Evolutionary conservation across 306 rosid genomes (phyloP), one percentile per base, ranked within the genome.

Genomic region (Vigna unguiculata): DNA sequence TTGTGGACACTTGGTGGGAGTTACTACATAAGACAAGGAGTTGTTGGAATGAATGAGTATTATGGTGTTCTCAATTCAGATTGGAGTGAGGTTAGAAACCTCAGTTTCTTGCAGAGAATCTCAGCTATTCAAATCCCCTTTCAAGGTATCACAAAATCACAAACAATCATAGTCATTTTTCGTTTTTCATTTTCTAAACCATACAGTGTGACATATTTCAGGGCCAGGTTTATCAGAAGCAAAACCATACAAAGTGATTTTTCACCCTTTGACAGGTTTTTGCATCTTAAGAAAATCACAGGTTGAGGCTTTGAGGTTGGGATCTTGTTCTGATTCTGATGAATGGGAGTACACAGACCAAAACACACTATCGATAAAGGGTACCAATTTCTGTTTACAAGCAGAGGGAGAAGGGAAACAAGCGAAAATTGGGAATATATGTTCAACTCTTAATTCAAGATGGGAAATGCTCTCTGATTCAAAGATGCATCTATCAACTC

Each of bases 381-480:
- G 95, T 24, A 93, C 95, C 1, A 28, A 85, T 80, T 88, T 86
- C 68, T 93, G 97, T 84, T 36, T 93, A 74, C 91, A 88, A 78
- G 93, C 82, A 24, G 58, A 72, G 4, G 74, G 40, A 25, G 25
- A 71, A 28, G 91, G 87, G 71, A 59, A 63, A 69, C 83, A 83
- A 54, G 88, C 95, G 22, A 65, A 41, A 48, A 71, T 89, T 25
- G 81, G 90, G 7, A 81, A 78, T 38, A 24, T 46, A 19, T 93
- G 98, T 69, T 59, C 83, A 0, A 78, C 9, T 36, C 9, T 48
- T 48, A 36, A 62, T 62, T 62, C 69, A 32, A 62, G 3, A 40
- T 93, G 98, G 98, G 91, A 89, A 11, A 57, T 72, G 47, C 63
- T 86, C 24, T 89, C 98, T 11, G 93, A 87, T 77, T 93, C 98